A percentile compares a stretch with the other conserved stretches of the same genome.
Evolutionary conservation across 176 grass and related monocot genomes (phyloP).

Genomic region (Triticum urartu): DNA sequence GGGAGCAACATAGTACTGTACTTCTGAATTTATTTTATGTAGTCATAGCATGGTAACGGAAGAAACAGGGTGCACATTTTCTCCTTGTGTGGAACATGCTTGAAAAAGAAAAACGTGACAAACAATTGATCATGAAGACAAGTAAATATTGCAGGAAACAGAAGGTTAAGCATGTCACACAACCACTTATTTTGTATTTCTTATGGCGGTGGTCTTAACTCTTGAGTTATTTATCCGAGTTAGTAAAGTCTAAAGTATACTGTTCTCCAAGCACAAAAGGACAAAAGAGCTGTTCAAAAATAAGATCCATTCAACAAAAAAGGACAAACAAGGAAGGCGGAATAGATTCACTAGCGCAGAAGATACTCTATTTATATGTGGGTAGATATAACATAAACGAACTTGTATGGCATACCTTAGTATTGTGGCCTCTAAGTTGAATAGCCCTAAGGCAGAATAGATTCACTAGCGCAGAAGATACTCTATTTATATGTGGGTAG

Average conservation of each 20-base stretch:
- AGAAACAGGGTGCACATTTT: not conserved
- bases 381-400: constrained; percentile 19
- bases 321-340: not conserved
- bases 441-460: constrained; percentile 46
- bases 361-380: not conserved
- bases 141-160: constrained; percentile 23
- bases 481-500: not conserved
- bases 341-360: constrained; percentile 8
- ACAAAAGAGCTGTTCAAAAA: not conserved
- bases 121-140: constrained; percentile 5
- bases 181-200: constrained; percentile 23
- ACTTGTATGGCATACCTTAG: constrained; percentile 55
- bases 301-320: not conserved
- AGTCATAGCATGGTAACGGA: not conserved
- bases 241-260: constrained; percentile 1
- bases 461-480: constrained; percentile 18
- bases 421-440: constrained; percentile 92
- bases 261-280: constrained; percentile 26
- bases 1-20: not conserved
- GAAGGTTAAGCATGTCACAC: not conserved
- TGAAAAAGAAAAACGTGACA: not conserved
- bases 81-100: constrained; percentile 1
- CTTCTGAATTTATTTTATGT: not conserved
- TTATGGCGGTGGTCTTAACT: not conserved
- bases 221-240: constrained; percentile 12